These are phyloP conservation scores for Myrica gale DNA, from an alignment of 306 rosid genomes.

Conservation along the genomic window DNA sequence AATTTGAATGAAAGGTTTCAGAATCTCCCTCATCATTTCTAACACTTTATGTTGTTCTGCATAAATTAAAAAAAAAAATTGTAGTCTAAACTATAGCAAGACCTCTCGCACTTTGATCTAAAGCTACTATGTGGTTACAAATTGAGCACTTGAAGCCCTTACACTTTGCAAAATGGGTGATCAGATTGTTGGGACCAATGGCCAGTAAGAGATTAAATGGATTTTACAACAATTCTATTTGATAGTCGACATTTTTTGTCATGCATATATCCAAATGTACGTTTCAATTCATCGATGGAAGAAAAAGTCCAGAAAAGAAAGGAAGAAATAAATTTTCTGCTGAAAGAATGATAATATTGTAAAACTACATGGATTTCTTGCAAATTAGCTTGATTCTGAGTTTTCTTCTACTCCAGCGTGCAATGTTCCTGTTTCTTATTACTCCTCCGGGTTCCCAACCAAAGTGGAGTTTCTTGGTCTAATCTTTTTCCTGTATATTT, in stretches of 20 bases:
- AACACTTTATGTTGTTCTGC: neutral
- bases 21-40: neutral
- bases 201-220: neutral
- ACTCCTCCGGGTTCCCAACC: neutral
- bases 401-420: neutral
- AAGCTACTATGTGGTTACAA: neutral
- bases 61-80: too few relatives aligned
- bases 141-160: neutral
- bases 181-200: neutral
- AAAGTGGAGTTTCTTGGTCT: neutral
- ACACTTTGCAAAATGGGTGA: neutral
- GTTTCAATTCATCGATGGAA: neutral
- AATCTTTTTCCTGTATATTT: neutral
- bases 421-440: neutral
- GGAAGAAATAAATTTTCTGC: neutral
- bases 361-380: too few relatives aligned
- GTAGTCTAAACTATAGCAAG: neutral
- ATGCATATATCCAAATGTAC: neutral
- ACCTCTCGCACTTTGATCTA: neutral
- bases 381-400: neutral
- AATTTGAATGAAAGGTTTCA: slow-evolving; percentile 4
- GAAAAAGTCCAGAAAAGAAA: neutral
- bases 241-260: neutral
- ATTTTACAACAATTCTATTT: neutral
- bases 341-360: too few relatives aligned